Evolutionary conservation across 2,329 filamentous ascomycete genomes (phyloP).

Genomic region (Colletotrichum tropicale): DNA sequence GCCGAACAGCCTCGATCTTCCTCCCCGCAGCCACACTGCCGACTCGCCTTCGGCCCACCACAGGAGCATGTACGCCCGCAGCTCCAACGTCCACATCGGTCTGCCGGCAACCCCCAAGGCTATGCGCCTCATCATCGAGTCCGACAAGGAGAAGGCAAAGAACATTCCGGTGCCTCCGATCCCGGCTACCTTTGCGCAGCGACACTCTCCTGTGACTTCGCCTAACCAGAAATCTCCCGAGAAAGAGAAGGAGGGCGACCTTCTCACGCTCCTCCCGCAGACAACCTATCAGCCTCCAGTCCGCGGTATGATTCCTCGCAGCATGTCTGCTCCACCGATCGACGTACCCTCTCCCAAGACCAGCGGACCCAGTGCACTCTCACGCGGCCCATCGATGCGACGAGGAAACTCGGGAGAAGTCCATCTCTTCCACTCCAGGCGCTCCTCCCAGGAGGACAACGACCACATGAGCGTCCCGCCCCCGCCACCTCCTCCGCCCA

Average conservation of each 20-base stretch:
- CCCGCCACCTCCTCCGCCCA: slow-evolving; percentile 55
- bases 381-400: slow-evolving; percentile 33
- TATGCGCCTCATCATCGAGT: slow-evolving; percentile 80
- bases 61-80: slow-evolving; percentile 53
- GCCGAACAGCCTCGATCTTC: slow-evolving; percentile 45
- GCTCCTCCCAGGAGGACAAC: slow-evolving; percentile 22
- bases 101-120: slow-evolving; percentile 91
- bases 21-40: slow-evolving; percentile 68
- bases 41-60: slow-evolving; percentile 50
- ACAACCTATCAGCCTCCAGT: slow-evolving; percentile 49
- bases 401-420: slow-evolving; percentile 41
- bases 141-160: slow-evolving; percentile 48
- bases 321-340: slow-evolving; percentile 59
- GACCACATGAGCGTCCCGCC: slow-evolving; percentile 51
- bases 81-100: slow-evolving; percentile 63
- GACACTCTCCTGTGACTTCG: slow-evolving; percentile 44
- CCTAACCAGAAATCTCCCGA: slow-evolving; percentile 37
- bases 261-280: slow-evolving; percentile 54
- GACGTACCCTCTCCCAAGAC: slow-evolving; percentile 42
- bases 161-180: slow-evolving; percentile 49
- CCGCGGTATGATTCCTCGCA: slow-evolving; percentile 56
- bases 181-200: slow-evolving; percentile 50
- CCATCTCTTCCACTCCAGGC: slow-evolving; percentile 35
- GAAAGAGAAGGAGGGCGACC: slow-evolving; percentile 32
- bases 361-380: slow-evolving; percentile 29